These are phyloP conservation scores for Byssoonygena ceratinophila DNA, from an alignment of 2,329 filamentous ascomycete species.

Conservation along the genomic window DNA sequence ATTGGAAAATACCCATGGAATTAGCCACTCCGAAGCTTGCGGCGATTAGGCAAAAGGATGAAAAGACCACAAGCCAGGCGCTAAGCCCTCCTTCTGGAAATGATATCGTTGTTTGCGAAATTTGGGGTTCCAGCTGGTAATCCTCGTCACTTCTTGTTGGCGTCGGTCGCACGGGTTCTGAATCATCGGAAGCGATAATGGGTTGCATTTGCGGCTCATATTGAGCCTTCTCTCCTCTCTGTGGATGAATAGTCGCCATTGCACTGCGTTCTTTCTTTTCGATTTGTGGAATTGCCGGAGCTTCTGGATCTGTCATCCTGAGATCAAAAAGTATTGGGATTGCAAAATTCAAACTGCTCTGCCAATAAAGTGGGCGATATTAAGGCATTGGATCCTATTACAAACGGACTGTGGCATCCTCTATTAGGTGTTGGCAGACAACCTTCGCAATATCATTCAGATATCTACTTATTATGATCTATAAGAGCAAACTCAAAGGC, in stretches of 20 bases:
- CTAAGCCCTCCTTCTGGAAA: slow-evolving; percentile 35
- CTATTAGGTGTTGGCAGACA: neutral
- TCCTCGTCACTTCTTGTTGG: neutral
- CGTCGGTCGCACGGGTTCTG: neutral
- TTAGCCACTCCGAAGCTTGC: slow-evolving; percentile 35
- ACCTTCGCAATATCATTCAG: neutral
- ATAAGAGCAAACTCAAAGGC: neutral
- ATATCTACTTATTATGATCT: neutral
- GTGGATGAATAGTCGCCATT: neutral
- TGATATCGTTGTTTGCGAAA: neutral
- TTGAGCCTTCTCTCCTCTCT: neutral
- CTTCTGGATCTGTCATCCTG: neutral
- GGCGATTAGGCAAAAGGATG: slow-evolving; percentile 34
- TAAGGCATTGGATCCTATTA: neutral
- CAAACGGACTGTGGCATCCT: neutral
- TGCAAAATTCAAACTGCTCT: neutral
- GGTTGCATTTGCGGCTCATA: neutral
- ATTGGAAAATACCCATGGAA: slow-evolving; percentile 31
- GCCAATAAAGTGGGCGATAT: neutral
- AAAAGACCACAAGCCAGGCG: slow-evolving; percentile 38
- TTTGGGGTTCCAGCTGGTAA: neutral
- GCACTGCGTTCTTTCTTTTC: neutral
- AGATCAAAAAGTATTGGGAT: neutral
- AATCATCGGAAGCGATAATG: neutral
- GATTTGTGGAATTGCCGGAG: neutral